These are phyloP conservation scores for Penicillium corylophilum DNA, from an alignment of 2,329 filamentous ascomycete genomes.

Conservation along the genomic window DNA sequence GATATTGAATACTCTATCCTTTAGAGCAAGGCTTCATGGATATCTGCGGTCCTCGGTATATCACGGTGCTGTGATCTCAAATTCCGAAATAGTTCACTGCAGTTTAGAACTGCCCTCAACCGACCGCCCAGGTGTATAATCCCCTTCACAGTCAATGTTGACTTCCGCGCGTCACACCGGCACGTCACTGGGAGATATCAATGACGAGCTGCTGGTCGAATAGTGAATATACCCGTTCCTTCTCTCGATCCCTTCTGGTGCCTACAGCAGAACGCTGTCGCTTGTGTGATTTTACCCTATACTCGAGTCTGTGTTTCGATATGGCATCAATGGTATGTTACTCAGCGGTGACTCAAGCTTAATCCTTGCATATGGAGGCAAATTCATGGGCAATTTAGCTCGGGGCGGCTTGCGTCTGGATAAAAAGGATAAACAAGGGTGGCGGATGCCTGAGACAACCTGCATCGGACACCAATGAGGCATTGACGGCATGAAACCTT, in stretches of 20 bases:
- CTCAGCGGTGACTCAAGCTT: conserved; percentile 38
- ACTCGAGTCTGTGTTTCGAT: conserved; percentile 72
- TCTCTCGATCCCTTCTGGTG: conserved; percentile 75
- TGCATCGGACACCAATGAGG: conserved; percentile 55
- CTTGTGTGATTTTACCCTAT: conserved; percentile 62
- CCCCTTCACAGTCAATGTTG: too few species aligned
- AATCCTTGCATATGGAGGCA: conserved; percentile 64
- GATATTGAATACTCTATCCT: conserved; percentile 43
- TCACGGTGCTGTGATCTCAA: conserved; percentile 77
- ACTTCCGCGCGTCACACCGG: conserved; percentile 67
- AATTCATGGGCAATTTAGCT: conserved; percentile 49
- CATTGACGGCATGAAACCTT: conserved; percentile 63
- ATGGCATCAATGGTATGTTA: conserved; percentile 55
- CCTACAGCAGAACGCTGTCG: conserved; percentile 64
- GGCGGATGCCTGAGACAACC: conserved; percentile 46
- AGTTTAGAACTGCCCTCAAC: too few species aligned
- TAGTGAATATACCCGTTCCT: conserved; percentile 73
- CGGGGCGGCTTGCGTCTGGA: conserved; percentile 59
- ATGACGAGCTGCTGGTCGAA: conserved; percentile 66
- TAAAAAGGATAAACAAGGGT: conserved; percentile 44
- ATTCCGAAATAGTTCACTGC: too few species aligned
- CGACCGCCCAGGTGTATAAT: too few species aligned
- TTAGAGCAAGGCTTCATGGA: conserved; percentile 45
- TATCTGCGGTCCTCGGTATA: conserved; percentile 68
- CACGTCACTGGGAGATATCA: conserved; percentile 58